These are phyloP conservation scores for Thozetella sp. DNA, from an alignment of 495 filamentous ascomycete genomes.

Conservation along the genomic window DNA sequence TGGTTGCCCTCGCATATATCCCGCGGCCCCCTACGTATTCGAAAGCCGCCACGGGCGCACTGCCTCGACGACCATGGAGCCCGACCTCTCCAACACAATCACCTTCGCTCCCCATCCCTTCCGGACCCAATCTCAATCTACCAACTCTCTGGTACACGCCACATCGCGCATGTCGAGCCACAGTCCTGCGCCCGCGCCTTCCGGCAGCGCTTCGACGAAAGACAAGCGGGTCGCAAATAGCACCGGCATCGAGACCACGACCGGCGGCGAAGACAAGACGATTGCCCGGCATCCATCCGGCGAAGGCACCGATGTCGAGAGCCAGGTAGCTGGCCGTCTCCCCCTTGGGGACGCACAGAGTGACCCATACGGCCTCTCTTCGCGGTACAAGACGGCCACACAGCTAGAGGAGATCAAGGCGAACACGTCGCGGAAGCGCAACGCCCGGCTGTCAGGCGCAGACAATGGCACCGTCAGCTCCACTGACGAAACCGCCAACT, in stretches of 20 bases:
- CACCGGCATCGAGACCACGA: slow-evolving; percentile 47
- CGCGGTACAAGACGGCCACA: slow-evolving; percentile 72
- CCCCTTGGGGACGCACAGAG: slow-evolving; percentile 54
- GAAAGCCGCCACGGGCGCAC: background rate
- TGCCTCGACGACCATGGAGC: slow-evolving; percentile 19
- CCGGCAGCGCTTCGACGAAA: slow-evolving; percentile 26
- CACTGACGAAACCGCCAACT: slow-evolving; percentile 36
- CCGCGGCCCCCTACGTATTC: slow-evolving; percentile 4
- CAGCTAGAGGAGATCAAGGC: slow-evolving; percentile 82
- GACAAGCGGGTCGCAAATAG: slow-evolving; percentile 27
- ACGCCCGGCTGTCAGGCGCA: slow-evolving; percentile 23
- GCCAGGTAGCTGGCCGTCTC: slow-evolving; percentile 48
- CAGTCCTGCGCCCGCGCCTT: slow-evolving; percentile 24
- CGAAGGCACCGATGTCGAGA: slow-evolving; percentile 60
- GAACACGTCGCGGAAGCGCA: slow-evolving; percentile 80
- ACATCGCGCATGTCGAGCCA: slow-evolving; percentile 24
- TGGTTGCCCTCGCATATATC: background rate
- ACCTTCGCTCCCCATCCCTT: slow-evolving; percentile 48
- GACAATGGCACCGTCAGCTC: slow-evolving; percentile 22
- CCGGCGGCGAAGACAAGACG: slow-evolving; percentile 38
- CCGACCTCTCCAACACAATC: slow-evolving; percentile 39
- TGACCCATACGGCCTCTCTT: slow-evolving; percentile 84
- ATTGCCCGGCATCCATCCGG: slow-evolving; percentile 44
- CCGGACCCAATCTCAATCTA: slow-evolving; percentile 38
- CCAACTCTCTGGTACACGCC: slow-evolving; percentile 13